Percentiles rank a stretch among this genome's conserved stretches.
phyloP scores from a whole-genome alignment of 257 asterid species.

The Solanum sparsipilum region DNA sequence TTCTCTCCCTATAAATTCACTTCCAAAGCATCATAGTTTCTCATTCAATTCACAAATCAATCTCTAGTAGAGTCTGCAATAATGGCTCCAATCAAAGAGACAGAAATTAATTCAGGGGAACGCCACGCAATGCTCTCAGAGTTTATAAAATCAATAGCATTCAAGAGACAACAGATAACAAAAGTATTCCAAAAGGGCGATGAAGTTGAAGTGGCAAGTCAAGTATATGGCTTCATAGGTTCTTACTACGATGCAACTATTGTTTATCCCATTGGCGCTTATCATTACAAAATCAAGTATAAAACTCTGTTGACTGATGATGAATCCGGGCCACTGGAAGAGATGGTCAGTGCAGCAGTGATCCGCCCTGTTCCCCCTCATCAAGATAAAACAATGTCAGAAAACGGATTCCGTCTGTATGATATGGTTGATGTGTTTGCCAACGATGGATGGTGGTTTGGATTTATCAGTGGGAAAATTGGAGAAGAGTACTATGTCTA shows the following conservation, averaged over 20 bases:
- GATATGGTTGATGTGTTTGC: constrained; percentile 1
- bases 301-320: neutral
- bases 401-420: neutral
- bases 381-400: neutral
- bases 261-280: neutral
- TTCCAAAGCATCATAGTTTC: too few relatives aligned
- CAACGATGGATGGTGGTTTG: constrained; percentile 12
- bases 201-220: neutral
- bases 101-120: neutral
- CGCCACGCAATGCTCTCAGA: neutral
- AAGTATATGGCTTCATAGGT: neutral
- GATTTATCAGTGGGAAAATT: neutral
- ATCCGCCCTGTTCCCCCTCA: neutral
- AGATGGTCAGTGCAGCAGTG: neutral
- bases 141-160: neutral
- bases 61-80: neutral
- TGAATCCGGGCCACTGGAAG: neutral
- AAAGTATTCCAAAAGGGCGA: neutral
- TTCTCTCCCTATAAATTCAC: neutral
- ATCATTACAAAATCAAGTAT: neutral
- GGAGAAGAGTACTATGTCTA: neutral
- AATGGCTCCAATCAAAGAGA: neutral
- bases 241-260: neutral
- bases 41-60: neutral
- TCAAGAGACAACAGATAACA: neutral